A percentile compares a stretch with the other conserved stretches of the same genome.
These are phyloP conservation scores for Carex sylvatica DNA, from an alignment of 202 grass and related monocot genomes.

Conservation along the genomic window DNA sequence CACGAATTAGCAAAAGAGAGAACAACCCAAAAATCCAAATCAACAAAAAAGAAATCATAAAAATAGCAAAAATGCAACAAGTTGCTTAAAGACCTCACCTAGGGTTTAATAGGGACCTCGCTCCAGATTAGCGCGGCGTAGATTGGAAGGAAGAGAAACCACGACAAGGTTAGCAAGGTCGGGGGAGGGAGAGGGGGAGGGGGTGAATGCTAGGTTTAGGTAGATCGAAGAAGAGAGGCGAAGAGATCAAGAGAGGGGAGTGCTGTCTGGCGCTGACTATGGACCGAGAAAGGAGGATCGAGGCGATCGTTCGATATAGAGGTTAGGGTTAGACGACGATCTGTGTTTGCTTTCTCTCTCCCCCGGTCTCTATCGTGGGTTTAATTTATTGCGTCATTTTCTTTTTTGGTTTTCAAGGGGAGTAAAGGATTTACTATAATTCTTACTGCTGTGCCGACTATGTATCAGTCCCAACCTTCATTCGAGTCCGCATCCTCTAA, in stretches of 20 bases:
- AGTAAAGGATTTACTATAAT: background rate
- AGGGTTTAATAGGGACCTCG: background rate
- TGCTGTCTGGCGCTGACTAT: conserved; percentile 5
- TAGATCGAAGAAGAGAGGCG: background rate
- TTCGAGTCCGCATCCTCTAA: too few species aligned
- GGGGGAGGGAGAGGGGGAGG: background rate
- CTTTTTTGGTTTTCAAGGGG: background rate
- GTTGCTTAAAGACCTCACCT: background rate
- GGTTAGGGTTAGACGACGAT: conserved; percentile 13
- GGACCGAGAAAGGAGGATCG: background rate
- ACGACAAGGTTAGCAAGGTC: background rate
- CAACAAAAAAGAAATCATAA: background rate
- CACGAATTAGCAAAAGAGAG: background rate
- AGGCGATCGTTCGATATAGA: background rate
- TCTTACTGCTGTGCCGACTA: background rate
- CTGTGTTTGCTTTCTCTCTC: background rate
- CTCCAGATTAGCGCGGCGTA: background rate
- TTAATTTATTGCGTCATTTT: background rate
- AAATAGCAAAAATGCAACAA: background rate
- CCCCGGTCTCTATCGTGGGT: background rate
- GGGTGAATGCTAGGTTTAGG: background rate
- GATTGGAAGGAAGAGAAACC: background rate
- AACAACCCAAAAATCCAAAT: background rate
- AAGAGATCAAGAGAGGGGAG: background rate
- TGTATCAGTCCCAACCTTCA: background rate